Evolutionary conservation across 2,329 filamentous ascomycete species (phyloP).

Genomic region (Biscogniauxia mediterranea): DNA sequence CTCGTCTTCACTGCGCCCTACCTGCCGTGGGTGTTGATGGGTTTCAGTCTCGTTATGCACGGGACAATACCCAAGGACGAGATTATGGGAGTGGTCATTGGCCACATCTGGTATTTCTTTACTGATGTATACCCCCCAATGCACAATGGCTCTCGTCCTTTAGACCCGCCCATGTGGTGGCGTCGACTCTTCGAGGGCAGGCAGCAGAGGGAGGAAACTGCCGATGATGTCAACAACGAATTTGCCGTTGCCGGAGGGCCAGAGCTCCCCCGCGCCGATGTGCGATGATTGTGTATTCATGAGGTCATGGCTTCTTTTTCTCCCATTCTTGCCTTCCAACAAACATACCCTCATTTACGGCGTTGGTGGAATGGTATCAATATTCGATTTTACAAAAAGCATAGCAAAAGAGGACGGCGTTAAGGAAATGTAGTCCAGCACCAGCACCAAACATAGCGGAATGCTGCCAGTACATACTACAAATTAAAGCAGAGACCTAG

Average conservation of each 20-base stretch:
- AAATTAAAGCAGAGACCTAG: background rate
- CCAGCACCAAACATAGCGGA: no score
- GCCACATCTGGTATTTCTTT: slow-evolving; percentile 98
- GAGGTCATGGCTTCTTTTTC: background rate
- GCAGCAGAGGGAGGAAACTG: slow-evolving; percentile 44
- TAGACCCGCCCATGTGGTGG: slow-evolving; percentile 92
- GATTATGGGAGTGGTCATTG: slow-evolving; percentile 90
- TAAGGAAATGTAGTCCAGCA: background rate
- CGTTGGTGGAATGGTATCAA: slow-evolving; percentile 20
- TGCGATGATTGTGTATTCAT: slow-evolving; percentile 23
- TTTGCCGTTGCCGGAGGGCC: slow-evolving; percentile 56
- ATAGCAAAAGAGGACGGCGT: slow-evolving; percentile 11
- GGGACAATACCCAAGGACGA: slow-evolving; percentile 91
- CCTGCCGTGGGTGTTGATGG: slow-evolving; percentile 93
- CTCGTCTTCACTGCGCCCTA: slow-evolving; percentile 92
- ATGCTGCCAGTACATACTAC: background rate
- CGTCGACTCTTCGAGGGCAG: slow-evolving; percentile 74
- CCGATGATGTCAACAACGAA: slow-evolving; percentile 59
- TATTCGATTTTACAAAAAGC: slow-evolving; percentile 8
- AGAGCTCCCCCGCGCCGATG: slow-evolving; percentile 56
- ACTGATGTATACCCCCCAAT: slow-evolving; percentile 93
- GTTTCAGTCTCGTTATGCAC: slow-evolving; percentile 87
- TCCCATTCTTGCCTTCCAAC: slow-evolving; percentile 1
- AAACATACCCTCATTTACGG: slow-evolving; percentile 25
- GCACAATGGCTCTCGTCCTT: slow-evolving; percentile 77